Base-by-base conservation (phyloP, 2,329 filamentous ascomycete genomes). In the Colletotrichum chlorophyti region DNA sequence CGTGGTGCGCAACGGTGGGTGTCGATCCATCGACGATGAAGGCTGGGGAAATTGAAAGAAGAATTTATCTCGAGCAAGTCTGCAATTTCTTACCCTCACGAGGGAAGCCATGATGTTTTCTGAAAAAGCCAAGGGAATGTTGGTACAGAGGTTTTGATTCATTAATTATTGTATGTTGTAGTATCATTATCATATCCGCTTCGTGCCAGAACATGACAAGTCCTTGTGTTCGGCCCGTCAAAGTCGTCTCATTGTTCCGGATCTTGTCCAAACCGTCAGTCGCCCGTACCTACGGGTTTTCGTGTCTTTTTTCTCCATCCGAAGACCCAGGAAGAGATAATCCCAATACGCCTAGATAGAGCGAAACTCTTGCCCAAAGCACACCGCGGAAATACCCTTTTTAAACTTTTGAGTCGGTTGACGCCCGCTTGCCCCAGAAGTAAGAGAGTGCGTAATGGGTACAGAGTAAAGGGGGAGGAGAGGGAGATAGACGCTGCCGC, bases 311-410 rank as follows among this genome's bases (percentile, higher is more conserved):
- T 41, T 38, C 34, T 26, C 40, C 51, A 37, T 41, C 57, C 43
- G 51, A 60, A 55, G 24, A 45, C 21, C 37, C 38, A 26, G 19
- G 40, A 27, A 49, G 31, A 26, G 14, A n/a, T n/a, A 49, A 49
- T 49, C 14, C 46, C 43, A 50, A 53, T 43, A 50, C 45, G 38
- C 38, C 51, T 45, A 45, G 38, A 59, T 37, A 50, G 29, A 21
- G n/a, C 43, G 26, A 55, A 46, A 49, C 38, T 45, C 32, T 34
- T 49, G 57, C 57, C 57, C 57, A 60, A 60, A 60, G 51, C 57
- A 52, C 57, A 43, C 26, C 31, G 31, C 52, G 27, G 32, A 45
- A 4, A 50, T 15, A 49, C 46, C 46, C 51, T 43, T 48, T 48
- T 60, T 43, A 41, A 21, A 57, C 45, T 41, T 60, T 60, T 60